Conservation (phyloP, 2,329 filamentous ascomycete genomes). For the Penicillium sp. region DNA sequence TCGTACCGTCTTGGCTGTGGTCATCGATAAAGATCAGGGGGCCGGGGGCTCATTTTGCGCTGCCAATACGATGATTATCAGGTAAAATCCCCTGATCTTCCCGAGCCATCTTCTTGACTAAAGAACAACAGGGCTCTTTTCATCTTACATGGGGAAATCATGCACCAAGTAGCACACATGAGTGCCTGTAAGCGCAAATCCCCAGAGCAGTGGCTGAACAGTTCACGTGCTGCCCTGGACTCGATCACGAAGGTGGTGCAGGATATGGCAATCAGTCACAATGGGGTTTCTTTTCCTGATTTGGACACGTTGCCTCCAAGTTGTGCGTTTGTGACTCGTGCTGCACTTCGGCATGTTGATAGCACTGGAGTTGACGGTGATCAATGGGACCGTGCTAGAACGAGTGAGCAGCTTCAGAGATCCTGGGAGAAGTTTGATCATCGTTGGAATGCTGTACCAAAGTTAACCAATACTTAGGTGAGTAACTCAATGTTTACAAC, state of each 20-base stretch:
- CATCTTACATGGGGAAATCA: neutral
- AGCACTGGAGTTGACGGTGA: no score
- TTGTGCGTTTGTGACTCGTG: neutral
- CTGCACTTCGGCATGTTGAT: neutral
- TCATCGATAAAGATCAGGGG: slow-evolving; percentile 5
- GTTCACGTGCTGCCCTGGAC: slow-evolving; percentile 19
- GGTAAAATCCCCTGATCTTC: slow-evolving; percentile 9
- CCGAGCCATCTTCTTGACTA: neutral
- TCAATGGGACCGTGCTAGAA: no score
- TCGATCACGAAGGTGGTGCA: slow-evolving; percentile 23
- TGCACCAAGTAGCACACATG: slow-evolving; percentile 6
- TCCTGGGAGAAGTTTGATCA: neutral
- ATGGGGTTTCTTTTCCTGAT: neutral
- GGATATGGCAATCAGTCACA: slow-evolving; percentile 17
- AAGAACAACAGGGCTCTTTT: neutral
- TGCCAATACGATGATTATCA: slow-evolving; percentile 16
- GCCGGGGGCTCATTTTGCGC: slow-evolving; percentile 15
- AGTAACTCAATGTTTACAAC: no score
- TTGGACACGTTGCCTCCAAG: slow-evolving; percentile 6
- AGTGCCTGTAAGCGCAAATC: slow-evolving; percentile 4
- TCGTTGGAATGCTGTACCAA: neutral
- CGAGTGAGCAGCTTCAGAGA: neutral
- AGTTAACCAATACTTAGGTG: no score
- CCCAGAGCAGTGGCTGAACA: slow-evolving; percentile 7
- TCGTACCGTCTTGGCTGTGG: slow-evolving; percentile 7